phyloP scores from a whole-genome alignment of 805 yeast species.

The Ogataea allantospora region DNA sequence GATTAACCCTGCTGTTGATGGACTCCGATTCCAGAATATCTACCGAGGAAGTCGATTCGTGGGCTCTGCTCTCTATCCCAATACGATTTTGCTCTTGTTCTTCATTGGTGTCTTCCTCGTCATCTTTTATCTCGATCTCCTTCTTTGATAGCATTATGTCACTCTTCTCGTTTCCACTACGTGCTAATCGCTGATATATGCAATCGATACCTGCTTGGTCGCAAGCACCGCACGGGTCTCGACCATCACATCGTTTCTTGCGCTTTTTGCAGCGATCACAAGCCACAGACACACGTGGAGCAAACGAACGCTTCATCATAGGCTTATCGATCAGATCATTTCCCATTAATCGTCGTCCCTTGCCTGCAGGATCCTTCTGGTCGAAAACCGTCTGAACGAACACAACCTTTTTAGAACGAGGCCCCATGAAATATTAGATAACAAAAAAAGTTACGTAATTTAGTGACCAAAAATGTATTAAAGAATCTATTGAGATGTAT shows the following conservation, averaged over 20 bases:
- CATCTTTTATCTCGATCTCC: no score
- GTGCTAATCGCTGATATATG: neutral
- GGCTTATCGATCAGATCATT: no score
- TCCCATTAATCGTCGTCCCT: neutral
- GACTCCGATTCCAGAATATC: no score
- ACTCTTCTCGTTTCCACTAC: neutral
- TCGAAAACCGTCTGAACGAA: slow-evolving; percentile 13
- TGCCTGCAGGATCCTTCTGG: neutral
- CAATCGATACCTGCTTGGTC: slow-evolving; percentile 2
- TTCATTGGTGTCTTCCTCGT: no score
- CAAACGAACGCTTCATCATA: neutral
- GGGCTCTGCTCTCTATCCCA: no score
- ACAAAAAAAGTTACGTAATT: neutral
- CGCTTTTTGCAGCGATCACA: slow-evolving; percentile 19
- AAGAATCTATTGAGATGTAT: slow-evolving; percentile 15
- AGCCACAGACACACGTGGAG: slow-evolving; percentile 10
- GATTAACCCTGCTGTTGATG: neutral
- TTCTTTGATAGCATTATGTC: no score
- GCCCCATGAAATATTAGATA: slow-evolving; percentile 1
- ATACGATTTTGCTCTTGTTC: no score
- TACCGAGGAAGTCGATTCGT: no score
- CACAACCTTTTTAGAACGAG: slow-evolving; percentile 8
- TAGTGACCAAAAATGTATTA: neutral
- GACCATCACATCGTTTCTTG: slow-evolving; percentile 20
- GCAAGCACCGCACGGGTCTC: slow-evolving; percentile 13